phyloP scores from a whole-genome alignment of 306 rosid species.

The Cicer judaicum region DNA sequence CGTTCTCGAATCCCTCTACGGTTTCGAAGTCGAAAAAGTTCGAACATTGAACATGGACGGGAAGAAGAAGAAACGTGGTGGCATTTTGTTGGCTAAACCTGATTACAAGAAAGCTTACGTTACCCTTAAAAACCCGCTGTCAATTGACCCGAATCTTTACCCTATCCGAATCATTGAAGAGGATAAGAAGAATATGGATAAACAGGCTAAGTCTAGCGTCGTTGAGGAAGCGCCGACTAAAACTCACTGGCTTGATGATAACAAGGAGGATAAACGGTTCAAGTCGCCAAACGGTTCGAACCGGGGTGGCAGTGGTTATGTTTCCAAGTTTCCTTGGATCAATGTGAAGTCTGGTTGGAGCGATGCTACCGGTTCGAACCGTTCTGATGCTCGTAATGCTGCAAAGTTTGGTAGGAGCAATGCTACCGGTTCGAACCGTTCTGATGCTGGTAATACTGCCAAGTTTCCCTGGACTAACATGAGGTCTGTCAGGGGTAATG shows the following conservation, averaged over 20 bases:
- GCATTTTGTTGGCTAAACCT: constrained; percentile 65
- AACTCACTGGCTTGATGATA: constrained; percentile 74
- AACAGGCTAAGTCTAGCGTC: constrained; percentile 57
- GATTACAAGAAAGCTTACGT: constrained; percentile 89
- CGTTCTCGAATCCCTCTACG: constrained; percentile 84
- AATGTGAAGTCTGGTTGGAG: constrained; percentile 55
- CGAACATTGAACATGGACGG: constrained; percentile 87
- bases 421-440: constrained; percentile 15
- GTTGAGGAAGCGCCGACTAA: constrained; percentile 58
- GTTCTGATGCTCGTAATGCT: constrained; percentile 46
- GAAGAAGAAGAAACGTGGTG: constrained; percentile 83
- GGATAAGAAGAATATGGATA: constrained; percentile 56
- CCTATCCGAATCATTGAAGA: constrained; percentile 68
- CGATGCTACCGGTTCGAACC: constrained; percentile 26
- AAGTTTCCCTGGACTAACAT: constrained; percentile 87
- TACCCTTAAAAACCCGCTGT: constrained; percentile 73
- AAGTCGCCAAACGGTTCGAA: not conserved
- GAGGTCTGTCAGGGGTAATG: constrained; percentile 56
- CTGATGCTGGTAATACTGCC: constrained; percentile 51
- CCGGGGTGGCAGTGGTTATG: not conserved
- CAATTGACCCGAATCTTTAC: constrained; percentile 60
- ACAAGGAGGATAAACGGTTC: constrained; percentile 30
- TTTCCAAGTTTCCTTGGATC: not conserved
- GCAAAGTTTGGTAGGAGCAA: constrained; percentile 61
- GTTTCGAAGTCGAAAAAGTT: constrained; percentile 82